A percentile compares a stretch with the other conserved stretches of the same genome.
Evolutionary conservation across 768 basidiomycete species (phyloP).

Genomic region (Megacollybia marginata): DNA sequence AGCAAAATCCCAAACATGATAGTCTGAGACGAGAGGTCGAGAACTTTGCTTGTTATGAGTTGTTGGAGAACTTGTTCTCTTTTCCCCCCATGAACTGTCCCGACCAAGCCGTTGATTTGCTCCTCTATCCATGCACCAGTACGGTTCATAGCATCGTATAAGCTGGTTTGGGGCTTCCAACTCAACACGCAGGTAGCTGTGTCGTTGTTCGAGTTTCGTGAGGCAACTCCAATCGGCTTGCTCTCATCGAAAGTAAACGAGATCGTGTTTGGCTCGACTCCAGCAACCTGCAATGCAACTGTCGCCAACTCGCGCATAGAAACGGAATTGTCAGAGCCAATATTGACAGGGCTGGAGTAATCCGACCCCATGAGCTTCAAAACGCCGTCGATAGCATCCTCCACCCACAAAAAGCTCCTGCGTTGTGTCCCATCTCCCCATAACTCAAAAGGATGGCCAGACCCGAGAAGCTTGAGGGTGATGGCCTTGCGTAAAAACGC

Average conservation of each 20-base stretch:
- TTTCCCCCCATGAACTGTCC: not conserved
- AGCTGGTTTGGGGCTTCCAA: slow-evolving; percentile 34
- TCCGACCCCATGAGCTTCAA: slow-evolving; percentile 33
- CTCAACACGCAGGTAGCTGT: slow-evolving; percentile 19
- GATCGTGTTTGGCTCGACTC: slow-evolving; percentile 19
- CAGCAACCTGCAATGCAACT: slow-evolving; percentile 27
- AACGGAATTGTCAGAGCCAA: slow-evolving; percentile 41
- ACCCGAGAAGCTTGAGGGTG: slow-evolving; percentile 18
- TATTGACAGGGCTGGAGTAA: slow-evolving; percentile 33
- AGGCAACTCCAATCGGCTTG: slow-evolving; percentile 38
- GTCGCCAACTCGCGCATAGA: slow-evolving; percentile 34
- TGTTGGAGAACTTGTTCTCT: slow-evolving; percentile 9
- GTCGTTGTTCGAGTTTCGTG: slow-evolving; percentile 47
- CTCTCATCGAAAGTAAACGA: slow-evolving; percentile 16
- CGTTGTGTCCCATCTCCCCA: slow-evolving; percentile 51
- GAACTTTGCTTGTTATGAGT: slow-evolving; percentile 27
- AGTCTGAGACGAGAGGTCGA: slow-evolving; percentile 25
- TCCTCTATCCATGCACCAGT: slow-evolving; percentile 42
- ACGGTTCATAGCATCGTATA: slow-evolving; percentile 38
- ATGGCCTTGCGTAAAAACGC: slow-evolving; percentile 49
- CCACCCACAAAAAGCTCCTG: slow-evolving; percentile 49
- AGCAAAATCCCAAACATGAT: slow-evolving; percentile 46
- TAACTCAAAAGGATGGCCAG: slow-evolving; percentile 31
- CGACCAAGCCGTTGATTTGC: slow-evolving; percentile 22
- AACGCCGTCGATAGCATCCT: slow-evolving; percentile 46